A percentile compares a stretch with the other conserved stretches of the same genome.
phyloP scores from a whole-genome alignment of 75 land plant genomes.

The Sequoiadendron giganteum region DNA sequence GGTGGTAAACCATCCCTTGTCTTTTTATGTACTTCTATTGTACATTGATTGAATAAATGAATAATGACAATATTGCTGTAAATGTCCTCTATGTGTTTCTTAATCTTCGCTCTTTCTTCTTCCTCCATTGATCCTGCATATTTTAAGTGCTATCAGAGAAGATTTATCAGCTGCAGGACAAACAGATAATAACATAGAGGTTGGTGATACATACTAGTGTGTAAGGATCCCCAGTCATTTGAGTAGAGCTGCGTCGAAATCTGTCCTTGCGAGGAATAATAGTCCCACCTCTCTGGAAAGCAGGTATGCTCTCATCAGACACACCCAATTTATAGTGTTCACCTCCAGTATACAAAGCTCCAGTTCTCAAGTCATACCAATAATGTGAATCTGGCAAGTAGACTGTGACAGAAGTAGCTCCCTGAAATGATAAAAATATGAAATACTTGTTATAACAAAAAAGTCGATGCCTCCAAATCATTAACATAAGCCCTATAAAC shows the following conservation, averaged over 20 bases:
- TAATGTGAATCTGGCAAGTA: conserved; percentile 78
- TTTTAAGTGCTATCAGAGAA: too few species aligned
- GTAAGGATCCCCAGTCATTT: conserved; percentile 92
- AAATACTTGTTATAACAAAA: neutral
- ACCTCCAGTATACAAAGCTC: conserved; percentile 68
- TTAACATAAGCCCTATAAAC: neutral
- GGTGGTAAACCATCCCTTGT: too few species aligned
- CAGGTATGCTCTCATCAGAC: conserved; percentile 76
- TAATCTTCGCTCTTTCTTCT: too few species aligned
- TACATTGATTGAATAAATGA: too few species aligned
- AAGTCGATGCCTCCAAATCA: neutral
- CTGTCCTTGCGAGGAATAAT: conserved; percentile 93
- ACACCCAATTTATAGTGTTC: conserved; percentile 61
- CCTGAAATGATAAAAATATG: conserved; percentile 28
- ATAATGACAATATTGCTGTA: too few species aligned
- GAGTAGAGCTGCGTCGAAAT: conserved; percentile 85
- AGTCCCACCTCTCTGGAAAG: conserved; percentile 91
- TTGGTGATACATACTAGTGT: conserved; percentile 66
- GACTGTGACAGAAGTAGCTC: conserved; percentile 71
- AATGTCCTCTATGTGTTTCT: too few species aligned
- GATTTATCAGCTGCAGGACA: neutral
- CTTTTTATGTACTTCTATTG: too few species aligned
- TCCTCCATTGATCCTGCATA: too few species aligned
- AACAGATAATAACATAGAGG: neutral
- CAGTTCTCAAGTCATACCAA: conserved; percentile 89